Conservation (phyloP, 2,329 filamentous ascomycete species). For the Hymenoscyphus occultus region DNA sequence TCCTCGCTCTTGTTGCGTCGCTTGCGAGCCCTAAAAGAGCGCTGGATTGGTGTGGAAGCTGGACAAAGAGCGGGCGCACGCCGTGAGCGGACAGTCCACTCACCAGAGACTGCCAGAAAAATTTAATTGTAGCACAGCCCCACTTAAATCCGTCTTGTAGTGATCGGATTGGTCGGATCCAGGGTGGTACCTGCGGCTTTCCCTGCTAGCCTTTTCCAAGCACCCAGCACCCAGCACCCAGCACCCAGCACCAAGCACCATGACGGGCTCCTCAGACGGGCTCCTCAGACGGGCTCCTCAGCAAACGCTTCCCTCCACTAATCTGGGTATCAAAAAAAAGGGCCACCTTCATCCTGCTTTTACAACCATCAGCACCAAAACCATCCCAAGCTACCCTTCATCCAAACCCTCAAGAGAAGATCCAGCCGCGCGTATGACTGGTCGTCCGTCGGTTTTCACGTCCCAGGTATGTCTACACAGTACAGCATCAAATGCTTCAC, state of each 20-base stretch:
- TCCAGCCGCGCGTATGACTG: constrained; percentile 74
- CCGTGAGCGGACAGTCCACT: not conserved
- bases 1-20: not conserved
- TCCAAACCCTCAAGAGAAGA: constrained; percentile 11
- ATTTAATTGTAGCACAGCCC: not conserved
- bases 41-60: not conserved
- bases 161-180: not conserved
- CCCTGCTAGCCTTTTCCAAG: not conserved
- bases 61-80: not conserved
- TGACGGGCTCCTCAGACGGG: not conserved
- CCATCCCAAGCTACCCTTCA: not conserved
- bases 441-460: constrained; percentile 79
- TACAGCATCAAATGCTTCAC: constrained; percentile 11
- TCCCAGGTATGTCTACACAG: constrained; percentile 62
- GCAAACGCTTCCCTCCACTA: not conserved
- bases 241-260: not conserved
- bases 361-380: not conserved
- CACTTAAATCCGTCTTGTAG: not conserved
- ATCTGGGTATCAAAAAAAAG: not conserved
- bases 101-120: not conserved
- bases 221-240: not conserved
- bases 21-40: not conserved
- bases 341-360: not conserved
- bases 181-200: not conserved
- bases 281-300: not conserved